These are phyloP conservation scores for Saccharomycopsis hybrid DNA, from an alignment of 1,139 yeast species.

Conservation along the genomic window DNA sequence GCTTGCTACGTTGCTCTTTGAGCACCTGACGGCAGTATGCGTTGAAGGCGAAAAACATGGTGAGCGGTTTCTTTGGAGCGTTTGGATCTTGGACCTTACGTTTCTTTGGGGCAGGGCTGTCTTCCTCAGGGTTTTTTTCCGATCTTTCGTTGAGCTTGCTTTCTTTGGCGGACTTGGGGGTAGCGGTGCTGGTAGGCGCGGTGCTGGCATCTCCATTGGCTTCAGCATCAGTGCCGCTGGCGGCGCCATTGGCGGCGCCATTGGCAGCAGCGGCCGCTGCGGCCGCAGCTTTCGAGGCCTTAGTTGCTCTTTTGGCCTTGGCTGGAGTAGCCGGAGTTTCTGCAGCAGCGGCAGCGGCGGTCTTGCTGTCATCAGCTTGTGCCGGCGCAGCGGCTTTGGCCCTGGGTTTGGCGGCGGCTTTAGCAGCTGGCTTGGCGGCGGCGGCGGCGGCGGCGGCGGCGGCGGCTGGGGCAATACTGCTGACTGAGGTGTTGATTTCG, in stretches of 20 bases:
- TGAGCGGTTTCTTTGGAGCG: slow-evolving; percentile 63
- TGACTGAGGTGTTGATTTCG: too few species aligned
- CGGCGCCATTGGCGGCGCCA: slow-evolving; percentile 7
- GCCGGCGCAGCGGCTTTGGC: background rate
- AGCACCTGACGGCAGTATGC: slow-evolving; percentile 57
- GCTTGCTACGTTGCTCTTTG: slow-evolving; percentile 56
- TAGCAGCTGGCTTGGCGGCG: background rate
- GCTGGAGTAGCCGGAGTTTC: too few species aligned
- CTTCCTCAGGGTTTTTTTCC: too few species aligned
- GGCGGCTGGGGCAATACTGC: slow-evolving; percentile 24
- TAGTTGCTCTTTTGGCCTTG: background rate
- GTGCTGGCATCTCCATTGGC: slow-evolving; percentile 16
- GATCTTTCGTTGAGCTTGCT: too few species aligned
- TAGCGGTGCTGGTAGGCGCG: slow-evolving; percentile 22
- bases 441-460: background rate
- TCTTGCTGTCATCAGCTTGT: background rate
- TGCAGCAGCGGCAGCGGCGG: background rate
- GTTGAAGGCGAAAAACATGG: slow-evolving; percentile 76
- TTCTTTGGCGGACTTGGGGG: too few species aligned
- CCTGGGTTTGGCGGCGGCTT: too few species aligned
- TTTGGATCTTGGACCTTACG: slow-evolving; percentile 43
- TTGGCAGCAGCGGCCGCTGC: slow-evolving; percentile 23
- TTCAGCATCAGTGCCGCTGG: slow-evolving; percentile 13
- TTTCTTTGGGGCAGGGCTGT: slow-evolving; percentile 36
- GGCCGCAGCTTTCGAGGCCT: background rate